These are phyloP conservation scores for Cladobotryum protrusum DNA, from an alignment of 2,329 filamentous ascomycete species.

Conservation along the genomic window DNA sequence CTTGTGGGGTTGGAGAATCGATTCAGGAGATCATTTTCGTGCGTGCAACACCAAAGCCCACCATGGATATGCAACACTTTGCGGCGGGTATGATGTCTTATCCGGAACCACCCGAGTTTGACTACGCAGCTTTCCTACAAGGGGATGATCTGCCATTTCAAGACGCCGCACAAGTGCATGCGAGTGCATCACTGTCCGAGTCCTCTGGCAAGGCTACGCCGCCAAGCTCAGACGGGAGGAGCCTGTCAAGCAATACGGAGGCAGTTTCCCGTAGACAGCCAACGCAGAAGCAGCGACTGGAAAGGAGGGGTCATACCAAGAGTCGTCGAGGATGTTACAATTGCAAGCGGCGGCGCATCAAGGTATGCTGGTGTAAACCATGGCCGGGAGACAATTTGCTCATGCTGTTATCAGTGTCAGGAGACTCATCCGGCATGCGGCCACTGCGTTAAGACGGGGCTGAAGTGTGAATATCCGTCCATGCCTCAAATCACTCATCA, in stretches of 20 bases:
- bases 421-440: conserved; percentile 58
- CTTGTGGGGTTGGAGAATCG: neutral
- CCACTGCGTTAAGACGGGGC: conserved; percentile 56
- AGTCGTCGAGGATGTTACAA: conserved; percentile 60
- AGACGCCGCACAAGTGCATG: conserved; percentile 10
- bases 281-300: conserved; percentile 35
- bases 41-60: neutral
- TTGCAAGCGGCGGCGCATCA: conserved; percentile 61
- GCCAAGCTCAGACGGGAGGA: conserved; percentile 22
- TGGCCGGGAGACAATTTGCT: neutral
- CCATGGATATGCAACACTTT: conserved; percentile 27
- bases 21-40: neutral
- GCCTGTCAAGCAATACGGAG: conserved; percentile 18
- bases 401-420: conserved; percentile 45
- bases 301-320: conserved; percentile 59
- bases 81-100: conserved; percentile 24
- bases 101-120: conserved; percentile 28
- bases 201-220: conserved; percentile 27
- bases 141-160: conserved; percentile 20
- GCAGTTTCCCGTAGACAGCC: conserved; percentile 13
- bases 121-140: conserved; percentile 34
- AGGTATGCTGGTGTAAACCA: conserved; percentile 32
- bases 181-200: conserved; percentile 18
- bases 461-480: conserved; percentile 58
- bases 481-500: conserved; percentile 45